These are phyloP conservation scores for Xylaria arbuscula DNA, from an alignment of 2,329 filamentous ascomycete genomes.

Conservation along the genomic window DNA sequence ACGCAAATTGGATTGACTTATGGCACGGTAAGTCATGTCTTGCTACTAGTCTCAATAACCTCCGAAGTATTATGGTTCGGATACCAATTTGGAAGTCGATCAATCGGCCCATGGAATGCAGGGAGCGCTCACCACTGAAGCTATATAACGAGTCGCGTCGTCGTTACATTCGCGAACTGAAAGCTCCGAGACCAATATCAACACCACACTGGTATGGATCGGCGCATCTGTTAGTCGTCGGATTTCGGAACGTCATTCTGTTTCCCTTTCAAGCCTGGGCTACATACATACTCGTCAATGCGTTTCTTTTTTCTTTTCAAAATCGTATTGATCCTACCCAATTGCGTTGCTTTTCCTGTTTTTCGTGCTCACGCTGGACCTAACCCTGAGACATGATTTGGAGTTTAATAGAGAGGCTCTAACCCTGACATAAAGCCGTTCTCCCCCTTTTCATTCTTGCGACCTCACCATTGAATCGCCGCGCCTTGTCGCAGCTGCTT, in stretches of 20 bases:
- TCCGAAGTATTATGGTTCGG: background rate
- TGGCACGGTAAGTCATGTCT: conserved; percentile 36
- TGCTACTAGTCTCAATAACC: conserved; percentile 7
- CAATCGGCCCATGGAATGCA: conserved; percentile 34
- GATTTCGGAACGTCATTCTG: background rate
- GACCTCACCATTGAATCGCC: background rate
- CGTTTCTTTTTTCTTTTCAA: background rate
- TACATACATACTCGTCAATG: background rate
- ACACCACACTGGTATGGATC: conserved; percentile 18
- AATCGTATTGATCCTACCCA: background rate
- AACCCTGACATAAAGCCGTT: background rate
- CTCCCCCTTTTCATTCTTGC: background rate
- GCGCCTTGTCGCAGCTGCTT: background rate
- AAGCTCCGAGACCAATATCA: conserved; percentile 20
- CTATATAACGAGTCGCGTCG: background rate
- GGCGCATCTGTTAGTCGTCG: background rate
- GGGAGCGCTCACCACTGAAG: conserved; percentile 10
- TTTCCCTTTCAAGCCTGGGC: background rate
- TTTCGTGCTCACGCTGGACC: background rate
- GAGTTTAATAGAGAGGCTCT: background rate
- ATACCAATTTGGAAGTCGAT: conserved; percentile 13
- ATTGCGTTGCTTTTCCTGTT: background rate
- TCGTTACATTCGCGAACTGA: background rate
- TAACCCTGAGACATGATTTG: background rate
- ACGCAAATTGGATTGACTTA: conserved; percentile 35